Percentiles rank a stretch among this genome's conserved stretches.
phyloP scores from a whole-genome alignment of 2,329 filamentous ascomycete genomes.

The Phialophora chinensis region DNA sequence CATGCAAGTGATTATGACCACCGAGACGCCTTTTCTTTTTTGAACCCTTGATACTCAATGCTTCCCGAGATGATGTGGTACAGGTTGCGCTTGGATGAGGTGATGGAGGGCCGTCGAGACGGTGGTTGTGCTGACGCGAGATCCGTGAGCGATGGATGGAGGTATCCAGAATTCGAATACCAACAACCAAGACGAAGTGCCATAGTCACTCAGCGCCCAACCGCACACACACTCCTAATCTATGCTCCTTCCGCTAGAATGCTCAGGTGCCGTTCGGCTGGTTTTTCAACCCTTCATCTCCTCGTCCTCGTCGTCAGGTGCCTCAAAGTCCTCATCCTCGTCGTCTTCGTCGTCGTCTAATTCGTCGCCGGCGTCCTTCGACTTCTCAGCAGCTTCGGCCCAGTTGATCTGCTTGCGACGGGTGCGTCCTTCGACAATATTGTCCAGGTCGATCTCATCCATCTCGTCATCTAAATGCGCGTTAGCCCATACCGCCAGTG shows the following conservation, averaged over 20 bases:
- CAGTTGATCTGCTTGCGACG: conserved; percentile 93
- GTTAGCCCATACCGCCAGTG: conserved; percentile 19
- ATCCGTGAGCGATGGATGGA: not conserved
- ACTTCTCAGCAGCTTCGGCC: conserved; percentile 83
- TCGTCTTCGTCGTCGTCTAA: conserved; percentile 68
- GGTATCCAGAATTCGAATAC: not conserved
- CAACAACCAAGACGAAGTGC: not conserved
- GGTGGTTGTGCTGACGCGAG: not conserved
- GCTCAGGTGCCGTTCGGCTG: not conserved
- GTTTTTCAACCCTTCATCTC: conserved; percentile 38
- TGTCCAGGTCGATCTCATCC: conserved; percentile 87
- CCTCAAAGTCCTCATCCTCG: conserved; percentile 48
- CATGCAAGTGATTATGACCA: not conserved
- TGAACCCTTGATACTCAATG: not conserved
- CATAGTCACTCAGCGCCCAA: not conserved
- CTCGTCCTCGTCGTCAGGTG: conserved; percentile 36
- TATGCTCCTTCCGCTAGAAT: not conserved
- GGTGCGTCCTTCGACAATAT: conserved; percentile 90
- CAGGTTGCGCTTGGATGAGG: not conserved
- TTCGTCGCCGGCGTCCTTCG: conserved; percentile 76
- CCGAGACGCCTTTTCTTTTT: not conserved
- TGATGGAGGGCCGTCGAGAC: not conserved
- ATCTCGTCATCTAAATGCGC: conserved; percentile 75
- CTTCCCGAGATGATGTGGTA: not conserved
- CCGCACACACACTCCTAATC: not conserved